Base-by-base conservation (phyloP, 1,284 basidiomycete species). In the Dichomitus squalens region DNA sequence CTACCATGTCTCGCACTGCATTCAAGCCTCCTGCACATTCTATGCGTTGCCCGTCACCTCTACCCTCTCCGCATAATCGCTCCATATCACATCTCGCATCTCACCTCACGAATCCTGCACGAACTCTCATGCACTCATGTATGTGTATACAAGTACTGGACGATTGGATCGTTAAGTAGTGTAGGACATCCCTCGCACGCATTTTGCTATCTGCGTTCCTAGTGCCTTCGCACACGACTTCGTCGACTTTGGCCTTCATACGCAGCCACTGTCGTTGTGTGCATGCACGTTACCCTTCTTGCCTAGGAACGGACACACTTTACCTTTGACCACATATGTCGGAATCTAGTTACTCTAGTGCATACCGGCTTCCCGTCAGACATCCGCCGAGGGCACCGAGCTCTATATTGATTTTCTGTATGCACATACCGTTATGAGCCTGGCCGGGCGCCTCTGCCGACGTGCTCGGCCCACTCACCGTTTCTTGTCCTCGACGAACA, bases 91-190 rank as follows among this genome's bases (percentile, higher is more conserved):
- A 35, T 34, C 48, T 33, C 49, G 31, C 51, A 58, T 52, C 51
- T 55, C 54, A 63, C 60, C 41, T 60, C 53, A 48, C 55, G 57
- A 59, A 57, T 47, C 52, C 36, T 58, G 56, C 61, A 63, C 61
- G 61, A 63, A 60, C 61, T 60, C 44, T 56, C 44, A 63, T 51
- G 58, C 44, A 52, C 41, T 25, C 56, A 54, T 58, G 56, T 63
- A 63, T 43, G 58, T 56, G 50, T 63, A 58, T 56, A 58, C 61
- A 58, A 52, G 49, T 52, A 51, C 43, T 58, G 56, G 58, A 63
- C 56, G 56, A 57, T 47, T 21, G 41, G 41, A 23, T 43, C 41
- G 41, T 44, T 44, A 23, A 33, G 29, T 29, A 47, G 44, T 33
- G 61, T 63, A 63, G 61, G 53, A 63, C 50, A 51, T 39, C 40